These are phyloP conservation scores for Rhizopogon roseolus DNA, from an alignment of 768 basidiomycete genomes.

Conservation along the genomic window DNA sequence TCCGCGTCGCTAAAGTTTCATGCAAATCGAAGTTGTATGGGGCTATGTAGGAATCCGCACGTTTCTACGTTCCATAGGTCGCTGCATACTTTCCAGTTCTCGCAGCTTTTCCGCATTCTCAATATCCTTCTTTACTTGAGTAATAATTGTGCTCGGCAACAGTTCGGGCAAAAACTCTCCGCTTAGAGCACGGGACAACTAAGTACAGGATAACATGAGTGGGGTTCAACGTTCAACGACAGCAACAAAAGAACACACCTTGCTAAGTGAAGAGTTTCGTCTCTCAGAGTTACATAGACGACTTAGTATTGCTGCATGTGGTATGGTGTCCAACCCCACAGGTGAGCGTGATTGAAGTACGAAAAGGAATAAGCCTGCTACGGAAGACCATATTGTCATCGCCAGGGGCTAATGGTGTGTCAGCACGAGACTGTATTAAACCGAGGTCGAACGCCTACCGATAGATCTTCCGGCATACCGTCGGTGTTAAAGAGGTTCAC, in stretches of 20 bases:
- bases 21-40: neutral
- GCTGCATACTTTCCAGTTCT: conserved; percentile 38
- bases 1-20: neutral
- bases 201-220: neutral
- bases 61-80: conserved; percentile 18
- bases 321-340: conserved; percentile 48
- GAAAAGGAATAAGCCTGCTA: conserved; percentile 63
- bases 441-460: neutral
- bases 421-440: neutral
- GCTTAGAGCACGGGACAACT: conserved; percentile 53
- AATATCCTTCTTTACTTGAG: conserved; percentile 59
- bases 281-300: conserved; percentile 42
- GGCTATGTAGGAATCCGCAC: conserved; percentile 7
- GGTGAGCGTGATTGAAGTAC: conserved; percentile 50
- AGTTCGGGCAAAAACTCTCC: conserved; percentile 47
- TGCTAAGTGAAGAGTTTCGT: conserved; percentile 44
- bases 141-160: conserved; percentile 41
- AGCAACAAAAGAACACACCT: conserved; percentile 33
- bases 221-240: neutral
- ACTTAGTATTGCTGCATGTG: conserved; percentile 45
- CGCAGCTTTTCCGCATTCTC: conserved; percentile 68
- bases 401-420: conserved; percentile 42
- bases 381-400: conserved; percentile 51
- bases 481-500: conserved; percentile 46
- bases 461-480: conserved; percentile 34